These are phyloP conservation scores for Cutaneotrichosporon dermatis DNA, from an alignment of 1,284 basidiomycete species.

Conservation along the genomic window DNA sequence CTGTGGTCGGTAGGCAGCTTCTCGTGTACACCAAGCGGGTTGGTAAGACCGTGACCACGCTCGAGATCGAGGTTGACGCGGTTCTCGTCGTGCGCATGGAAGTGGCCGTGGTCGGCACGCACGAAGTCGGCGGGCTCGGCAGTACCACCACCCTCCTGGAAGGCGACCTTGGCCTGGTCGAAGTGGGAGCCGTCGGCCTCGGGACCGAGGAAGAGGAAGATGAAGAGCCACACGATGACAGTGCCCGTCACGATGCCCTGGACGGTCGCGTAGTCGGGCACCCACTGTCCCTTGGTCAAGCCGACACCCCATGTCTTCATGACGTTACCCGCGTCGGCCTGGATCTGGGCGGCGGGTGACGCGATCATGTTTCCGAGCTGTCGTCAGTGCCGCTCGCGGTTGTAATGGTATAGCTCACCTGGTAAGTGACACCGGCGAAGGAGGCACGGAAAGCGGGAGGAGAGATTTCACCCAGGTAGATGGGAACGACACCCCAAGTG, in stretches of 20 bases:
- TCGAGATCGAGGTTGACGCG: conserved; percentile 5
- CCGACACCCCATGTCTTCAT: conserved; percentile 28
- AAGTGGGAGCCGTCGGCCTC: conserved; percentile 72
- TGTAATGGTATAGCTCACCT: conserved; percentile 38
- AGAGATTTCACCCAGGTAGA: conserved; percentile 74
- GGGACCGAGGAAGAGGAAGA: conserved; percentile 51
- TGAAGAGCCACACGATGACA: conserved; percentile 47
- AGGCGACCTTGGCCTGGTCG: conserved; percentile 72
- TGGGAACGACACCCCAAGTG: conserved; percentile 51
- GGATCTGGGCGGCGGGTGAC: conserved; percentile 82
- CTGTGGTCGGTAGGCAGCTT: conserved; percentile 5
- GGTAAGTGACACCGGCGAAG: conserved; percentile 88
- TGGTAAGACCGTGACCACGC: neutral
- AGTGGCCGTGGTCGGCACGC: conserved; percentile 1
- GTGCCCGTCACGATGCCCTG: conserved; percentile 79
- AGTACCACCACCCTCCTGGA: conserved; percentile 64
- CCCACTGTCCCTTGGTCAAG: conserved; percentile 26
- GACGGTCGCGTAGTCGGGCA: conserved; percentile 74
- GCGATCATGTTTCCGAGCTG: conserved; percentile 65
- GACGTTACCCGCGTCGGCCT: conserved; percentile 61
- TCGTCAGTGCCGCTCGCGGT: neutral
- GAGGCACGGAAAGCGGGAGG: conserved; percentile 80
- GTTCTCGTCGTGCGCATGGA: neutral
- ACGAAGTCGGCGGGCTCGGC: conserved; percentile 50
- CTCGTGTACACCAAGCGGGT: neutral